Evolutionary conservation across 2,329 filamentous ascomycete species (phyloP), one percentile per base, ranked within the genome.

Genomic region (Magnaporthiopsis rhizophila): DNA sequence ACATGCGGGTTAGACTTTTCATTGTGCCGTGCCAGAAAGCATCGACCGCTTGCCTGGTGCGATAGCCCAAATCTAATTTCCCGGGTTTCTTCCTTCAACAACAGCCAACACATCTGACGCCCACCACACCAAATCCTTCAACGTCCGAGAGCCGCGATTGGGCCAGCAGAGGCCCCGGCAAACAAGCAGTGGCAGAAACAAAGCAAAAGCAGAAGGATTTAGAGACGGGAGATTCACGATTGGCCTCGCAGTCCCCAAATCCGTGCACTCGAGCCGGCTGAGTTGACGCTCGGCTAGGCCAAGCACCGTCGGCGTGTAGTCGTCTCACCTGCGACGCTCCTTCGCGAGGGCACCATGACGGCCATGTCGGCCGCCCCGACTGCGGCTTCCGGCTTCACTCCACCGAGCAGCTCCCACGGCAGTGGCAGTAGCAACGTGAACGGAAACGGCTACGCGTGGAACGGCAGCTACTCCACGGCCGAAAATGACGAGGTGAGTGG

Each of bases 391-490:
- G 77, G 80, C 59, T 74, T 85, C 66, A 80, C 78, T 66, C 79
- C 81, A 65, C 77, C 81, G 21, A 77, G 76, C 68, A 83, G 79
- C 71, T 79, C 78, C 64, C 78, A 84, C 71, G 82, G 77, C 60
- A 76, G 81, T 30, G 45, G 45, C 38, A 56, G 38, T 38, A 56
- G 50, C 38, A 62, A 56, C 36, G 12, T 56, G 28, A 58, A 36
- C 61, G 53, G 24, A 6, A 62, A 58, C 59, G 76, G 74, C 56
- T 74, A 76, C 61, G 70, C 76, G 2, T 69, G 69, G 67, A 62
- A 56, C 36, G 32, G 45, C 30, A 50, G 30, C 36, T 28, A n/a
- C 56, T 62, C 56, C 18, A n/a, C 61, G 32, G 26, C 30, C 61
- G 61, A 50, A 28, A 57, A 58, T 62, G 61, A 62, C 53, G 61